Evolutionary conservation across 129 eudicot genomes (phyloP).

Genomic region (Heracleum sosnowskyi): DNA sequence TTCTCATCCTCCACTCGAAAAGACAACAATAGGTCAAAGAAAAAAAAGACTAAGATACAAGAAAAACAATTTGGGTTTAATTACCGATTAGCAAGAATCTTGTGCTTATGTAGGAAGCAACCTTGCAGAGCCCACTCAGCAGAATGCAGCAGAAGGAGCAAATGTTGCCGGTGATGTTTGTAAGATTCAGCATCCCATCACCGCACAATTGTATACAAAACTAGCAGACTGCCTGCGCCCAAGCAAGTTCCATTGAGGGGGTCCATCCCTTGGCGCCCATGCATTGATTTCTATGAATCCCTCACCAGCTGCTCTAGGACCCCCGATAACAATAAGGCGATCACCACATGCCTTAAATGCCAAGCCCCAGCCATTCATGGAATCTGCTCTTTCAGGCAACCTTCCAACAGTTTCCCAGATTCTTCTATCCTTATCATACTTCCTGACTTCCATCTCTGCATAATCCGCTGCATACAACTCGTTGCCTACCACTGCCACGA

Average conservation of each 20-base stretch:
- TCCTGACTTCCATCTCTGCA: slow-evolving; percentile 70
- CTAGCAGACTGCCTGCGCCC: slow-evolving; percentile 53
- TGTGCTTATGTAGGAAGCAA: slow-evolving; percentile 33
- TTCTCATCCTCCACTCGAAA: slow-evolving; percentile 27
- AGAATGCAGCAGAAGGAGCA: slow-evolving; percentile 7
- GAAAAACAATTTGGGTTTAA: slow-evolving; percentile 20
- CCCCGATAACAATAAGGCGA: slow-evolving; percentile 73
- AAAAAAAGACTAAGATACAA: neutral
- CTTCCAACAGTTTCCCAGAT: slow-evolving; percentile 63
- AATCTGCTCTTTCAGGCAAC: slow-evolving; percentile 66
- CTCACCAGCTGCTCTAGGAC: slow-evolving; percentile 54
- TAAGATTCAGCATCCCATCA: slow-evolving; percentile 76
- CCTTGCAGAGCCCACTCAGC: slow-evolving; percentile 13
- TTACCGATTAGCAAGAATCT: slow-evolving; percentile 46
- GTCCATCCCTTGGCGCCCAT: slow-evolving; percentile 72
- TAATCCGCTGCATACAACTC: slow-evolving; percentile 77
- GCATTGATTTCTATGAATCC: slow-evolving; percentile 68
- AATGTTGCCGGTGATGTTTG: slow-evolving; percentile 12
- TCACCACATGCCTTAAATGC: slow-evolving; percentile 89
- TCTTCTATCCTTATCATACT: slow-evolving; percentile 41
- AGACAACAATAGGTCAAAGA: slow-evolving; percentile 7
- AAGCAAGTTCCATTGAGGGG: slow-evolving; percentile 63
- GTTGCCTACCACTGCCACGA: slow-evolving; percentile 79
- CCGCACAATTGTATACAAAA: slow-evolving; percentile 92
- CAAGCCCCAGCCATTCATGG: slow-evolving; percentile 85